These are phyloP conservation scores for Epichloe aotearoae DNA, from an alignment of 2,329 filamentous ascomycete genomes.

Conservation along the genomic window DNA sequence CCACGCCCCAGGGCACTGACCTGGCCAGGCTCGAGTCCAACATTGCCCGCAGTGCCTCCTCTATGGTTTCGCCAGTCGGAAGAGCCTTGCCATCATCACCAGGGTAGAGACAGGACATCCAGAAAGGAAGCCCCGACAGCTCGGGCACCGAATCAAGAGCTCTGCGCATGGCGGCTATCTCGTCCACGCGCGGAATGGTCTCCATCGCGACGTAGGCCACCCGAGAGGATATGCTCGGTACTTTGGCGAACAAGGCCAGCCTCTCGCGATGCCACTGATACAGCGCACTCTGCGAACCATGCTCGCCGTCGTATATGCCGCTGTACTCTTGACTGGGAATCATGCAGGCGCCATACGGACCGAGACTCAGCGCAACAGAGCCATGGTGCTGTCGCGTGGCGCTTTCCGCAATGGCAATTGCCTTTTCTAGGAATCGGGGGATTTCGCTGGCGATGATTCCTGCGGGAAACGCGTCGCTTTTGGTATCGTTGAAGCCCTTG, in stretches of 20 bases:
- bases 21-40: constrained; percentile 15
- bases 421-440: constrained; percentile 28
- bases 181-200: constrained; percentile 50
- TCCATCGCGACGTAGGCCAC: constrained; percentile 49
- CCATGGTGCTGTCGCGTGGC: constrained; percentile 16
- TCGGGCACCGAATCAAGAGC: constrained; percentile 20
- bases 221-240: constrained; percentile 23
- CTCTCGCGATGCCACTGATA: constrained; percentile 44
- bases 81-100: constrained; percentile 26
- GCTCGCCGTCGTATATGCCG: constrained; percentile 41
- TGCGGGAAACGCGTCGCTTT: constrained; percentile 23
- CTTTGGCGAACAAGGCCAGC: constrained; percentile 33
- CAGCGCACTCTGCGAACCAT: constrained; percentile 30
- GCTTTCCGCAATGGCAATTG: constrained; percentile 28
- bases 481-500: constrained; percentile 41
- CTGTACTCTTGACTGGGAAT: constrained; percentile 52
- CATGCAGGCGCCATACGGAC: constrained; percentile 56
- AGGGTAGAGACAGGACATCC: constrained; percentile 52
- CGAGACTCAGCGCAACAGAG: constrained; percentile 44
- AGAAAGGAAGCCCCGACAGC: constrained; percentile 30
- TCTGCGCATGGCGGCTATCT: constrained; percentile 43
- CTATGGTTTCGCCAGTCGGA: constrained; percentile 39
- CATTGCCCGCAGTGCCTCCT: constrained; percentile 23
- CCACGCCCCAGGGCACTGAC: constrained; percentile 44
- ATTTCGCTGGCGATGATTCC: constrained; percentile 30